Evolutionary conservation across 2,329 filamentous ascomycete species (phyloP), one percentile per base, ranked within the genome.

Genomic region (Cladosporium oxysporum): DNA sequence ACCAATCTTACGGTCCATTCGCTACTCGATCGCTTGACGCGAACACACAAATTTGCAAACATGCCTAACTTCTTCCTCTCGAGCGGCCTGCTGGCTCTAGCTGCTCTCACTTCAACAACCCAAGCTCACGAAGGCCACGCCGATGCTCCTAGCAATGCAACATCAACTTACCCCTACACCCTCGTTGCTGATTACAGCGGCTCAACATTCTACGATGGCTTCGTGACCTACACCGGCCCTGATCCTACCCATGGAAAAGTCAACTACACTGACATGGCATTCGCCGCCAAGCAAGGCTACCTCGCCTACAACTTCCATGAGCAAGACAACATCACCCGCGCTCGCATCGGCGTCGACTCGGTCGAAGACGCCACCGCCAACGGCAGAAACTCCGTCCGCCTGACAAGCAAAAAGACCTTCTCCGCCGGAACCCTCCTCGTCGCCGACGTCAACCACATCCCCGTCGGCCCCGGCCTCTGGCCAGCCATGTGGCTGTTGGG

Each of bases 391-490:
- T 83, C 81, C 62, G 74, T 86, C 10, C 81, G 83, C 16, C 69
- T 85, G 5, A 78, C 78, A 41, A 81, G 79, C 71, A 82, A 81
- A 67, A 77, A 79, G 53, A 77, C 75, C 12, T 84, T 83, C 70
- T 78, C 81, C 66, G 72, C 75, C 29, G 83, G 83, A 26, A 74
- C 84, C n/a, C 75, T 86, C 41, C 78, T 83, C 3, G 79, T 84
- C 5, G 71, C 80, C 33, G 83, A 85, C 70, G 77, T 85, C 60
- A 77, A 77, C 29, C 83, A 85, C 67, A 83, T 85, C 76, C 84
- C 84, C 1, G 78, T 77, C 11, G 81, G 80, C 35, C 84, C 80
- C 67, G 83, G 83, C 23, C 79, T 80, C 14, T 86, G 84, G 83
- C 83, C 83, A 35, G 83, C 83, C 0, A 76, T 82, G 61, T 83